These are phyloP conservation scores for Fusarium nelsonii DNA, from an alignment of 2,329 filamentous ascomycete genomes.

Conservation along the genomic window DNA sequence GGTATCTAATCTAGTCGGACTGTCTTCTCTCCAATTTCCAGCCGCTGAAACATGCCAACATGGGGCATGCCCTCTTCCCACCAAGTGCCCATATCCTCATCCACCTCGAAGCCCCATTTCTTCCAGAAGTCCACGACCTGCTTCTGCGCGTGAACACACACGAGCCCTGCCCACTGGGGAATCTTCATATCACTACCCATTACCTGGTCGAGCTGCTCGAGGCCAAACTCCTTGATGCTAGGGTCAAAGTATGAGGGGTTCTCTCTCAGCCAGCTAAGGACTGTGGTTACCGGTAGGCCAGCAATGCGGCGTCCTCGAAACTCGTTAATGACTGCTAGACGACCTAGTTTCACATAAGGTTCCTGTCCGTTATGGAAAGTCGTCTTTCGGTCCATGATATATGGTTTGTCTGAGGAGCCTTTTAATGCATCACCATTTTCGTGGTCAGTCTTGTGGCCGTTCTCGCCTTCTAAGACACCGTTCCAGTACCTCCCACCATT, in stretches of 20 bases:
- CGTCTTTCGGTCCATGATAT: constrained; percentile 59
- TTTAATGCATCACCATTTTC: constrained; percentile 3
- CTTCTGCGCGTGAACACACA: constrained; percentile 84
- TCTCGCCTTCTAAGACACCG: constrained; percentile 54
- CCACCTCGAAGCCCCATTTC: constrained; percentile 78
- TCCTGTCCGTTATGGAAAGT: constrained; percentile 72
- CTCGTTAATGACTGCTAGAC: constrained; percentile 76
- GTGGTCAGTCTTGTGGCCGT: background rate
- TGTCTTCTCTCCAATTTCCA: constrained; percentile 53
- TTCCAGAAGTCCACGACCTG: constrained; percentile 74
- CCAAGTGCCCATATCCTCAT: constrained; percentile 82
- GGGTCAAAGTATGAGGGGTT: constrained; percentile 70
- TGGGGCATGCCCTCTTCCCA: constrained; percentile 86
- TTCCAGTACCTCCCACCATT: constrained; percentile 63
- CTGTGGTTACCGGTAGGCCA: constrained; percentile 73
- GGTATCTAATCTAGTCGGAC: constrained; percentile 44
- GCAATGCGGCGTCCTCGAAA: constrained; percentile 76
- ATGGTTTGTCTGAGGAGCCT: constrained; percentile 30
- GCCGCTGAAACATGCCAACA: constrained; percentile 80
- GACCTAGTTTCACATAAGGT: constrained; percentile 84
- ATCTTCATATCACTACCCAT: constrained; percentile 53
- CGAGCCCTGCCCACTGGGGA: constrained; percentile 78
- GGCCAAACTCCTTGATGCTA: constrained; percentile 59
- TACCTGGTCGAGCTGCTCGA: constrained; percentile 58
- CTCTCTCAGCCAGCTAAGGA: constrained; percentile 73